Evolutionary conservation across 208 protist genomes (phyloP), one percentile per base, ranked within the genome.

Genomic region (Wallacemonas rigidus): DNA sequence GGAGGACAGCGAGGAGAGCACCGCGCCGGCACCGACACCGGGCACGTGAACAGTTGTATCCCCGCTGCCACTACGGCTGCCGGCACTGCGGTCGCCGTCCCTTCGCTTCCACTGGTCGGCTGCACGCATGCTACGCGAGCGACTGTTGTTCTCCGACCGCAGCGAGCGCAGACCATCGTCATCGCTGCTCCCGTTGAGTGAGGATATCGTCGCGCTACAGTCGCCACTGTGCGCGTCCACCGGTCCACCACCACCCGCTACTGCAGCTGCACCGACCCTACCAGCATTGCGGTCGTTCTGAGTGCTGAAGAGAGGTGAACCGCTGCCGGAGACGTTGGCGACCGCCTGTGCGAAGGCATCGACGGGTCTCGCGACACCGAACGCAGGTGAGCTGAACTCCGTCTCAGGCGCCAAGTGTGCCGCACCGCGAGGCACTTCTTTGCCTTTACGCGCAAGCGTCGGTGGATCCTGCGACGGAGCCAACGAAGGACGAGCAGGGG

Each of bases 1-100:
- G 4, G 60, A 65, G n/a, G 60, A 65, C 8, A 65, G 60, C 38
- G 60, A 65, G 11, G 60, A 65, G 14, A 65, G 40, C 7, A 53
- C 60, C 45, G 45, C 45, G 6, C 8, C 45, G 8, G 45, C 45
- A 6, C 26, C 26, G 39, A 0, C 6, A 11, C 9, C 60, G 17
- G 60, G 60, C 41, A 65, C 43, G 15, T 65, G 60, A 4, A 65
- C 60, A 7, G 60, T 65, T 8, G 60, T 65, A 41, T 65, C 60
- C 41, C 60, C 60, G 2, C 41, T 50, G 40, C 14, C 60, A 17
- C 4, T n/a, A 4, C 60, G 44, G 38, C 36, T 5, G 15, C 11
- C 36, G 8, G 12, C 12, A 12, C 8, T 12, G 12, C 45, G 45
- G 12, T 50, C 12, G 45, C 45, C 60, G 0, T 14, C 4, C n/a